Evolutionary conservation across 176 grass and related monocot genomes (phyloP), one percentile per base, ranked within the genome.

Genomic region (Phragmites australis): DNA sequence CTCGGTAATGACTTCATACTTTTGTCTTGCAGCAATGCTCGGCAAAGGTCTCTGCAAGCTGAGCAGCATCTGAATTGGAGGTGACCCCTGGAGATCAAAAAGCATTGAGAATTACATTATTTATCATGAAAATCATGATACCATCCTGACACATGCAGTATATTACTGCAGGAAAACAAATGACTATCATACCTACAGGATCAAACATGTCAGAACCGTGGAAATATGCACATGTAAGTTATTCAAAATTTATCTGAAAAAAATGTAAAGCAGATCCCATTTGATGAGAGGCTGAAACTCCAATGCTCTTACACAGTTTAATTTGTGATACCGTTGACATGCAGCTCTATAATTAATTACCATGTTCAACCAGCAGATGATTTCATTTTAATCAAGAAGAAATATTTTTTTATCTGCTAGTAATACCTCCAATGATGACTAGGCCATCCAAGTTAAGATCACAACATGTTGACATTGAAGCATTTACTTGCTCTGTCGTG

Each of bases 1-100:
- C 6, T 8, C 44, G 14, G 8, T 16, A 67, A 22, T 57, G 47
- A 26, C 23, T 63, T 39, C 30, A 75, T 84, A 94, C 92, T 89
- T 94, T 98, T 53, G 92, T 93, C 13, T 81, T 81, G 47, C 90
- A 94, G 50, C 94, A 89, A 39, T 74, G 69, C 73, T 94, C 75
- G 18, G 76, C 86, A 94, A 98, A 94, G 13, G 88, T 93, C 61
- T 94, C 96, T 55, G 92, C 96, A 69, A 98, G 92, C 46, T 93
- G 96, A 66, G 96, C 92, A 37, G 96, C 92, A 88, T 98, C 90
- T 50, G 92, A 85, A 84, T 94, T 93, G 40, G 95, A 98, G 4
- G 84, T 94, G 8, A 90, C 86, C 42, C 92, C 95, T 98, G 64
- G 25, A 68, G 40, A 70, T 44, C 18, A 60, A 27, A 43, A 75